phyloP scores from a whole-genome alignment of 108 stramenopile genomes.

The Cyclostephanos invisitatus region DNA sequence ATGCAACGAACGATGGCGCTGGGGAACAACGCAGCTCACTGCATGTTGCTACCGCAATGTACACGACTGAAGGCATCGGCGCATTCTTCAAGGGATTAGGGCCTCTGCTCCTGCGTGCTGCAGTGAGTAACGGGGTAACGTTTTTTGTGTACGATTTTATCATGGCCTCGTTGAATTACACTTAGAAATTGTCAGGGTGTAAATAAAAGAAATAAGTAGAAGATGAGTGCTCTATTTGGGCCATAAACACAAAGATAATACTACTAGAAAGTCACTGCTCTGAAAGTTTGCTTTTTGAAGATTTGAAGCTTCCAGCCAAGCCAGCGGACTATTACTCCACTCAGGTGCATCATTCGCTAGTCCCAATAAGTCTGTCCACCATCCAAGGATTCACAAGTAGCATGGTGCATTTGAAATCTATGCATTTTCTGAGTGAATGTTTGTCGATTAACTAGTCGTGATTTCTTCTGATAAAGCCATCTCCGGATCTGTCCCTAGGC shows the following conservation, averaged over 20 bases:
- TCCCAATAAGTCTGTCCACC: not conserved
- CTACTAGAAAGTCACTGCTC: no score
- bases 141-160: constrained; percentile 7
- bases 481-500: constrained; percentile 9
- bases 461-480: constrained; percentile 12
- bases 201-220: no score
- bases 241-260: no score
- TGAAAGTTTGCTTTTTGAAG: no score
- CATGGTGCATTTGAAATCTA: not conserved
- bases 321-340: not conserved
- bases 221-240: no score
- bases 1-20: constrained; percentile 25
- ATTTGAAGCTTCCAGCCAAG: no score
- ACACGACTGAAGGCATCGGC: constrained; percentile 23
- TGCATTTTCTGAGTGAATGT: not conserved
- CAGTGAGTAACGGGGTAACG: constrained; percentile 1
- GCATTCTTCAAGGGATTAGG: not conserved
- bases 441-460: not conserved
- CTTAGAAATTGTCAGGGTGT: no score
- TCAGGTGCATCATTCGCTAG: not conserved
- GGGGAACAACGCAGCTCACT: no score
- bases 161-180: no score
- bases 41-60: constrained; percentile 33
- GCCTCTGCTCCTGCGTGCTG: not conserved
- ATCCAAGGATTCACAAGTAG: not conserved